These are phyloP conservation scores for Rhododendron kiyosumense DNA, from an alignment of 148 eudicot genomes.

Conservation along the genomic window DNA sequence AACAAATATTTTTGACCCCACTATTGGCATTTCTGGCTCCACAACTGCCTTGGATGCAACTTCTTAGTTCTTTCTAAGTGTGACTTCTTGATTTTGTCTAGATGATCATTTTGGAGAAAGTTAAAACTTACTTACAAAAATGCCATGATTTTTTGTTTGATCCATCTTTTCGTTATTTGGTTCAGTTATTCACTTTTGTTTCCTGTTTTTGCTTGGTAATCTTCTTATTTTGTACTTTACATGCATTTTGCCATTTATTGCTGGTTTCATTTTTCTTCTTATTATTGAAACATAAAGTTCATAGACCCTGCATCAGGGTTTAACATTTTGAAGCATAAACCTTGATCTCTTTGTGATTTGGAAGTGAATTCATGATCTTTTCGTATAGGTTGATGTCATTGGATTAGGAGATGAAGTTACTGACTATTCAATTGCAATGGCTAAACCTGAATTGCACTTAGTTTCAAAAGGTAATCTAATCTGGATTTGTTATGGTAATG, in stretches of 20 bases:
- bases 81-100: not conserved
- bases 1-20: not conserved
- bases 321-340: constrained; percentile 1
- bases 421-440: constrained; percentile 3
- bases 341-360: not conserved
- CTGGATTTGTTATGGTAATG: not conserved
- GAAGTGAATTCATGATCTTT: constrained; percentile 5
- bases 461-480: constrained; percentile 6
- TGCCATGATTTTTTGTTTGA: not conserved
- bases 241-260: not conserved
- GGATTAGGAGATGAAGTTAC: not conserved
- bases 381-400: not conserved
- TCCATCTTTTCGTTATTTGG: not conserved
- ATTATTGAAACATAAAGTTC: not conserved
- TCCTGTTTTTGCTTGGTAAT: not conserved
- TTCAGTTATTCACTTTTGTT: not conserved
- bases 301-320: not conserved
- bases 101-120: not conserved
- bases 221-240: not conserved
- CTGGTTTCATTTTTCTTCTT: not conserved
- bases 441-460: not conserved
- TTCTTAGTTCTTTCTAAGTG: not conserved
- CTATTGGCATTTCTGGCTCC: not conserved
- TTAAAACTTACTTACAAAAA: not conserved
- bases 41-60: not conserved